Evolutionary conservation across 768 basidiomycete genomes (phyloP), one percentile per base, ranked within the genome.

Genomic region (Pisolithus tinctorius): DNA sequence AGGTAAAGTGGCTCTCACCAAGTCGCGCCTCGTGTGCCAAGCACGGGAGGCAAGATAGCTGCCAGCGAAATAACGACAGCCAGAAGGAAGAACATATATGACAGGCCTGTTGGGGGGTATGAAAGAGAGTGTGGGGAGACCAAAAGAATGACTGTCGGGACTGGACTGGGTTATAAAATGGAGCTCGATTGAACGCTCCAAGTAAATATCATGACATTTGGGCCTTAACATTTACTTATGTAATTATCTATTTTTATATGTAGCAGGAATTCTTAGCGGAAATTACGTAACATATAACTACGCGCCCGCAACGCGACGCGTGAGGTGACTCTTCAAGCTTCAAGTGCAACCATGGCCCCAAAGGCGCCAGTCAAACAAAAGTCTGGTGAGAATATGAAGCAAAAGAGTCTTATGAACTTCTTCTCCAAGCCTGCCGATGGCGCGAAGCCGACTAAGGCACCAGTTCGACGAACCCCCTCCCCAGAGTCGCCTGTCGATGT

Each of bases 331-430:
- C 11, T 17, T 10, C 13, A 45, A 26, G 6, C 34, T 20, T 36
- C 34, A 10, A 11, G 25, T 17, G 34, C 45, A 55, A 59, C 61
- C 61, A 48, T 55, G 1, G 4, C 47, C 0, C 55, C 52, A 29
- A 65, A 55, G 43, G 52, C 38, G 6, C 55, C 63, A 39, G 74
- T 74, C 48, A 63, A 66, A 50, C 75, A 74, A 56, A 48, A 62
- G 2, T 69, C 72, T 8, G 59, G 64, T 1, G 78, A 80, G 20
- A 64, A 68, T 44, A 64, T 73, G 67, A 87, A 84, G 57, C 88
- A 89, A 64, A 88, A 87, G 61, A 87, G 82, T 58, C 73, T 89
- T 8, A 81, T 81, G 63, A 78, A 82, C 4, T 90, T 80, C 68
- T 86, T 89, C 55, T 68, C 60, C 69, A 81, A 65, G 53, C 54